Evolutionary conservation across 345 rosid genomes (phyloP), one percentile per base, ranked within the genome.

Genomic region (Barbarea vulgaris): DNA sequence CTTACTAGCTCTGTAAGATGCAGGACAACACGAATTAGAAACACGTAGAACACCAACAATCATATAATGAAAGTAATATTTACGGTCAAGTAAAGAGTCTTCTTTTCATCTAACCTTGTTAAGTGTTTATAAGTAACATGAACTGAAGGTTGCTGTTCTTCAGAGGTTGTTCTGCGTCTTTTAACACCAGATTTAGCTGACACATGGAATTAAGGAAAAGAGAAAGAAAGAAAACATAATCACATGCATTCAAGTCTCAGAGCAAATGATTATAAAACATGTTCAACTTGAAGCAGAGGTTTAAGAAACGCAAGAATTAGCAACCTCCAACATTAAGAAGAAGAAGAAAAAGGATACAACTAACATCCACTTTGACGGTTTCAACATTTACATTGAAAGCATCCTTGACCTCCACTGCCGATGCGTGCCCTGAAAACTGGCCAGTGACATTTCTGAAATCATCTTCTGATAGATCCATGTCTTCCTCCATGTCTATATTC

Each of bases 1-100:
- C 83, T 85, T 91, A 80, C 99, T 87, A 79, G 94, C 85, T 82
- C 99, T 96, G 87, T 46, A 68, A 74, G 64, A 76, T 19, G 48
- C 48, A 54, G 37, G 76, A 33, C 31, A 25, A 4, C 15, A 58
- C 14, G 57, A 72, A 9, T 42, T 1, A 61, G 33, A 69, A 69
- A 58, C 46, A 67, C 50, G 42, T 28, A 54, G 4, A 15, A 24
- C 30, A 65, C 66, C n/a, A 46, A 70, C 2, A 47, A 31, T 53
- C 5, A 42, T 41, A 42, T 13, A 6, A 56, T 6, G 56, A 25
- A 3, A 77, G 30, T 8, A 48, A 37, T 27, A 53, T 12, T 59
- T 36, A 15, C 15, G 18, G 31, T 62, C 15, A 10, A 64, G 52
- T 47, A 64, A 56, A 47, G 44, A 47, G 11, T 48, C 68, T 37